Conservation (phyloP, 352 stramenopile genomes). For the Pythium guiyangense region DNA sequence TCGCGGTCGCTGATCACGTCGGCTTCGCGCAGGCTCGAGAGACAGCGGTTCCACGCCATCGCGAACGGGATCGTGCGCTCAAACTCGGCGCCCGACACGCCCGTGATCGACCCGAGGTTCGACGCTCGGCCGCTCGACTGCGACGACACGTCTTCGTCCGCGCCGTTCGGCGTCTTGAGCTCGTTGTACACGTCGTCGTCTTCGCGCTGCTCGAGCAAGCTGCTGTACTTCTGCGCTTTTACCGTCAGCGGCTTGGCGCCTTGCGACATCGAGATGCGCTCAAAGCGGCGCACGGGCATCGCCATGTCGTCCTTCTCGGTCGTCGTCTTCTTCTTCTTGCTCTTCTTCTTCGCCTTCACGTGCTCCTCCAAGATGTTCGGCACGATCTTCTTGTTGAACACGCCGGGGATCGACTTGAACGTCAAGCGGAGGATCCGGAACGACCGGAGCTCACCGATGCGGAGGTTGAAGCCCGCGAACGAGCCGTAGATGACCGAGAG, state of each 20-base stretch:
- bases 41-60: slow-evolving; percentile 84
- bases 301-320: slow-evolving; percentile 51
- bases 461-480: slow-evolving; percentile 81
- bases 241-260: slow-evolving; percentile 74
- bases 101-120: slow-evolving; percentile 63
- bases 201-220: slow-evolving; percentile 58
- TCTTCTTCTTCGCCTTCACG: slow-evolving; percentile 77
- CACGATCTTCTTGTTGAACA: slow-evolving; percentile 89
- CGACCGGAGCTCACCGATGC: slow-evolving; percentile 79
- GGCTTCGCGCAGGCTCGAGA: slow-evolving; percentile 70
- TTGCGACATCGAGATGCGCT: slow-evolving; percentile 80
- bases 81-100: slow-evolving; percentile 76
- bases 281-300: slow-evolving; percentile 74
- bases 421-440: slow-evolving; percentile 78
- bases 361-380: slow-evolving; percentile 85
- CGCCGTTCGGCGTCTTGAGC: slow-evolving; percentile 55
- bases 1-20: slow-evolving; percentile 85
- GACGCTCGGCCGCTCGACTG: slow-evolving; percentile 46
- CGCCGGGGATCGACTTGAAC: slow-evolving; percentile 83
- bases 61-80: slow-evolving; percentile 84
- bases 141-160: slow-evolving; percentile 50
- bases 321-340: slow-evolving; percentile 67
- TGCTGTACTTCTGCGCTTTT: slow-evolving; percentile 80
- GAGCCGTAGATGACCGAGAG: slow-evolving; percentile 75
- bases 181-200: slow-evolving; percentile 59